Conservation (phyloP, 2,329 filamentous ascomycete genomes). For the Colletotrichum cuscutae region DNA sequence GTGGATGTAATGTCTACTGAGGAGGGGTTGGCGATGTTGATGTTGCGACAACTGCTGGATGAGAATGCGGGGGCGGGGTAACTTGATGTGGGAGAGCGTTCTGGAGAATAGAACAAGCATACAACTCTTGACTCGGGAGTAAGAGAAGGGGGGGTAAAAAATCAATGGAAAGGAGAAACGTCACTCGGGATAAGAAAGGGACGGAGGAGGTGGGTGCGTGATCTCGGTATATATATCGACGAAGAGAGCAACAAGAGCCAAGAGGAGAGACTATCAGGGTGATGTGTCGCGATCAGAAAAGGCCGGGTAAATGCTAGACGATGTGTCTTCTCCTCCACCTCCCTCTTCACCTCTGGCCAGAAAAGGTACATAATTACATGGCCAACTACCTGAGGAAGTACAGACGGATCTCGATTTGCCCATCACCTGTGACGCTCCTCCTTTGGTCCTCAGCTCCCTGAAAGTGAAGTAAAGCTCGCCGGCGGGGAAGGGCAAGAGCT, state of each 20-base stretch:
- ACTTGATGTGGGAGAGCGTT: not conserved
- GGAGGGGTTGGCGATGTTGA: not conserved
- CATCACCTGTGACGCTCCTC: not conserved
- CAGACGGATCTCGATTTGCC: not conserved
- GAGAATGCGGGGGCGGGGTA: conserved; percentile 29
- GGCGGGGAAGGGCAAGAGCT: too few species aligned
- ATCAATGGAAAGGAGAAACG: not conserved
- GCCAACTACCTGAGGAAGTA: not conserved
- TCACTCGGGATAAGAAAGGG: not conserved
- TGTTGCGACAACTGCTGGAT: not conserved
- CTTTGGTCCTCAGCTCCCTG: not conserved
- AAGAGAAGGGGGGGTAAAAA: not conserved
- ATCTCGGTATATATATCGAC: conserved; percentile 29
- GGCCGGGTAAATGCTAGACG: conserved; percentile 19
- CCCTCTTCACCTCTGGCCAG: not conserved
- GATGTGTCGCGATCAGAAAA: conserved; percentile 9
- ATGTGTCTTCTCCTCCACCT: not conserved
- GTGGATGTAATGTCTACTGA: conserved; percentile 2
- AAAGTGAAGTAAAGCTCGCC: not conserved
- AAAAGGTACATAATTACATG: not conserved
- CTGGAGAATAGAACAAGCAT: not conserved
- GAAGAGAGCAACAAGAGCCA: not conserved
- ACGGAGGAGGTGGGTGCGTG: not conserved
- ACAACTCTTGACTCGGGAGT: not conserved
- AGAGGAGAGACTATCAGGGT: not conserved